phyloP scores from a whole-genome alignment of 2,329 filamentous ascomycete species.

The Diaporthe vaccinii region DNA sequence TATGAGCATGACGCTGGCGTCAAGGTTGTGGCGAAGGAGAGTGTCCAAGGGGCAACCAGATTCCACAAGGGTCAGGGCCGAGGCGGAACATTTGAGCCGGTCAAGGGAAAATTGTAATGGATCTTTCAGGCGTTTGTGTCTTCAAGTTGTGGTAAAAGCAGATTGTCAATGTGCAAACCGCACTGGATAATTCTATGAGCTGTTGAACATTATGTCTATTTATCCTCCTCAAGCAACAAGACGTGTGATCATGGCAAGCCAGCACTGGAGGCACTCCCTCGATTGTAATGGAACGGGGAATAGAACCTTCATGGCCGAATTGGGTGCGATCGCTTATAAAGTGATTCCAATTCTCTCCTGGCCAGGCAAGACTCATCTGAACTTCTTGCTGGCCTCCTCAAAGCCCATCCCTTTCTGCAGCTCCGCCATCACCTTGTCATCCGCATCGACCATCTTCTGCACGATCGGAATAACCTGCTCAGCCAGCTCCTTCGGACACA shows the following conservation, averaged over 20 bases:
- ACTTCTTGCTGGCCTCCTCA: slow-evolving; percentile 58
- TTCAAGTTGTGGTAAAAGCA: neutral
- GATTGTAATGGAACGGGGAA: no score
- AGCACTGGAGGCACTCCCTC: no score
- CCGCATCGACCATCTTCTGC: slow-evolving; percentile 56
- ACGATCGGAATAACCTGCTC: slow-evolving; percentile 57
- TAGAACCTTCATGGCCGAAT: neutral
- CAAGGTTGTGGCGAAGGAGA: slow-evolving; percentile 58
- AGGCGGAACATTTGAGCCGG: neutral
- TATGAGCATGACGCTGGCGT: slow-evolving; percentile 61
- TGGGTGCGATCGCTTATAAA: neutral
- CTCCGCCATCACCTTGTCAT: slow-evolving; percentile 56
- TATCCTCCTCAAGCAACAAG: neutral
- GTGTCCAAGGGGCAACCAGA: slow-evolving; percentile 45
- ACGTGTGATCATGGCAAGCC: neutral
- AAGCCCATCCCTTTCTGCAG: slow-evolving; percentile 59
- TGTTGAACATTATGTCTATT: no score
- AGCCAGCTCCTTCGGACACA: slow-evolving; percentile 55
- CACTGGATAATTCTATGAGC: no score
- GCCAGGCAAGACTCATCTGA: slow-evolving; percentile 44
- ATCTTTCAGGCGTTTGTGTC: neutral
- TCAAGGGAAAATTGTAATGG: slow-evolving; percentile 17
- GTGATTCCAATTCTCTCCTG: neutral
- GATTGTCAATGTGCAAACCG: neutral
- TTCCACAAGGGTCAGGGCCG: slow-evolving; percentile 23